Evolutionary conservation across 805 yeast species (phyloP), one percentile per base, ranked within the genome.

Genomic region (Candida suzukii): DNA sequence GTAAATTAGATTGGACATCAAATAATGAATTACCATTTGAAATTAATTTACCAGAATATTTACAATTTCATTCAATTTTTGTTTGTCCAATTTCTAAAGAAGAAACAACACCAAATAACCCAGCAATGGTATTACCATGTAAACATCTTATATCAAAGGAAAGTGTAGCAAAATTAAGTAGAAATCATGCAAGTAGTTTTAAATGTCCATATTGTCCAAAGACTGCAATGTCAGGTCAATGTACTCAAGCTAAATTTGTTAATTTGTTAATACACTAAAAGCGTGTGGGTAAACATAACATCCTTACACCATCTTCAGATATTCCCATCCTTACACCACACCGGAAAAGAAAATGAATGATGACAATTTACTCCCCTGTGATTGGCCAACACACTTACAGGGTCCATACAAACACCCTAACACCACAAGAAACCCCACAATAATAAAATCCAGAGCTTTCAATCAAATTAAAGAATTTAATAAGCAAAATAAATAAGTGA

Each of bases 171-270:
- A 71, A 71, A 34, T 56, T 82, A 46, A 65, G 67, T 31, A 59
- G 62, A 46, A 60, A 63, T 31, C 58, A 54, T 35, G 25, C 43
- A 6, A 49, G 64, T n/a, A 66, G 70, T 27, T 78, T 81, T 61
- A 81, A 81, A 53, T 82, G 88, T 55, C 88, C 88, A 1, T 82
- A 82, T 49, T 82, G 88, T 53, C 87, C 88, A 0, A 60, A 61
- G 7, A 73, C 70, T 34, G 66, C 74, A 5, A 54, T 58, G 21
- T 64, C 55, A 35, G 58, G 52, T 22, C 74, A 61, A 50, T 69
- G 79, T 47, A 50, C 59, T 41, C 56, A 70, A 46, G 73, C 78
- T 32, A 52, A 64, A 47, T 70, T 80, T 61, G 50, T 60, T 48
- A 45, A 61, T 53, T 53, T 50, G 54, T 53, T 54, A 51, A n/a